phyloP scores from a whole-genome alignment of 257 asterid genomes.

The Solanum rostratum region DNA sequence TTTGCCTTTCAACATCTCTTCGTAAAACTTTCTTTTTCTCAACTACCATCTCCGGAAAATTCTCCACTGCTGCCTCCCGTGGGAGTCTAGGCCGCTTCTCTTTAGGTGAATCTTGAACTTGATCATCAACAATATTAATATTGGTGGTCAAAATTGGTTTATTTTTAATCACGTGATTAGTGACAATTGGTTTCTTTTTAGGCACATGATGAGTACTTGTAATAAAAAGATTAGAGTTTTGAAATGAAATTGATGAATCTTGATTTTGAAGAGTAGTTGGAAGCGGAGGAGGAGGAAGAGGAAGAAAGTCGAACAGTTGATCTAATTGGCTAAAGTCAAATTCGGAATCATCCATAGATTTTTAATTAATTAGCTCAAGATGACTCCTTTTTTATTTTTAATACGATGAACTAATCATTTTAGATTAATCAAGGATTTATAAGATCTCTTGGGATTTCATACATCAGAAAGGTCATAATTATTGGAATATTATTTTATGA shows the following conservation, averaged over 20 bases:
- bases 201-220: not conserved
- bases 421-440: not conserved
- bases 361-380: not conserved
- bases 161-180: not conserved
- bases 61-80: too few relatives aligned
- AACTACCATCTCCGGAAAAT: not conserved
- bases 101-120: not conserved
- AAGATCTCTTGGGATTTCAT: not conserved
- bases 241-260: not conserved
- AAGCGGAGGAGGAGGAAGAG: not conserved
- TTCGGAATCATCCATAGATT: not conserved
- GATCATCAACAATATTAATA: not conserved
- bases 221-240: not conserved
- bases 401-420: not conserved
- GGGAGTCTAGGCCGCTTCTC: not conserved
- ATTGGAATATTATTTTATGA: not conserved
- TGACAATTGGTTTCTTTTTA: not conserved
- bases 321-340: not conserved
- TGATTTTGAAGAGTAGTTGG: not conserved
- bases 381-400: not conserved
- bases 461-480: not conserved
- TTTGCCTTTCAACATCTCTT: constrained; percentile 2
- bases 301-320: not conserved
- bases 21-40: not conserved
- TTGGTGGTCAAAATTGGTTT: not conserved